Evolutionary conservation across 2,329 filamentous ascomycete species (phyloP), one percentile per base, ranked within the genome.

Genomic region (Arthrobotrys entomopaga): DNA sequence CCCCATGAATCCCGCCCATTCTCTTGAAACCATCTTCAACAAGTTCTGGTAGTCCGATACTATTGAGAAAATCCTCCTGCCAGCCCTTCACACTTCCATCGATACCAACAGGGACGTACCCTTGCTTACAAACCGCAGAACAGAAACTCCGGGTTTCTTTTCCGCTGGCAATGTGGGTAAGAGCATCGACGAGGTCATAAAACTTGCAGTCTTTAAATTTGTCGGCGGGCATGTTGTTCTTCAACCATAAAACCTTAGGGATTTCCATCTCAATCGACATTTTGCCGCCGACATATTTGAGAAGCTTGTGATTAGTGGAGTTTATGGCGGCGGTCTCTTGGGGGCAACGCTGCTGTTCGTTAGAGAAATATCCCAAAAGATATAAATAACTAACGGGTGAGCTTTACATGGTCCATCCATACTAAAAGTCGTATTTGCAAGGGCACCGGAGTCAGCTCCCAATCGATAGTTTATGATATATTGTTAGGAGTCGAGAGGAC

Each of bases 251-350:
- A 0, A 97, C 92, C 84, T 99, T 99, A 77, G 95, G 95, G 65
- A 99, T 96, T 82, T 99, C 95, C 95, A 99, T 99, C 85, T 99
- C 95, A 77, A 97, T 94, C 81, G 92, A 97, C 95, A 99, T 99
- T 81, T 91, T 94, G 76, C 95, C 95, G 78, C 95, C 95, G 16
- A 99, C 95, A 80, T 99, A 99, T 80, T 93, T 91, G 71, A 99
- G 87, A 63, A 99, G 85, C 82, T 96, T 95, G 84, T 99, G 95
- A 61, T 89, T 86, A 1, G 95, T 98, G 64, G 88, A 88, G 82
- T 99, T 99, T 84, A 99, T 96, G 83, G 91, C 91, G 76, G 91
- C 89, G 0, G 94, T 96, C 85, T 99, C 95, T 74, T 91, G 88
- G 13, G 95, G 88, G 0, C 95, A 92, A 43, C 95, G 89, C 82